phyloP scores from a whole-genome alignment of 805 yeast genomes.

The Blastobotrys peoriensis region DNA sequence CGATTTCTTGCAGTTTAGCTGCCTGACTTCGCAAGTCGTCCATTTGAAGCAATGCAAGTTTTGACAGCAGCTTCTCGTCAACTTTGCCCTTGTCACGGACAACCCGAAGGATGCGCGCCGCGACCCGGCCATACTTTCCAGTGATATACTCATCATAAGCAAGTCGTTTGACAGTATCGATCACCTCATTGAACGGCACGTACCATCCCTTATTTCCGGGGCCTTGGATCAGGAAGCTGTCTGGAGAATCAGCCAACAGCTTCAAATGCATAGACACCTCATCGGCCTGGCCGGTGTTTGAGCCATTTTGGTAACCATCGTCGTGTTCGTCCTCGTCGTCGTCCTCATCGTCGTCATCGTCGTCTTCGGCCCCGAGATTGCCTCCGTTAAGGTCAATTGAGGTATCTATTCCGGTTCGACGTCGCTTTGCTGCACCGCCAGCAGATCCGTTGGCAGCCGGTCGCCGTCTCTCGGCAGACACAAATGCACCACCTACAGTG shows the following conservation, averaged over 20 bases:
- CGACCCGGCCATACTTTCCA: constrained; percentile 38
- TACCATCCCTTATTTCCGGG: constrained; percentile 47
- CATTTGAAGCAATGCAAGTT: constrained; percentile 70
- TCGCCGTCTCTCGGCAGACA: constrained; percentile 9
- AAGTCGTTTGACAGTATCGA: constrained; percentile 24
- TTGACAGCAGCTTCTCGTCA: constrained; percentile 79
- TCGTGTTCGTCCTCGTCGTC: constrained; percentile 31
- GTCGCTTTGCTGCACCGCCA: constrained; percentile 7
- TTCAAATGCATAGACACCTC: constrained; percentile 50
- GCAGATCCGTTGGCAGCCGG: constrained; percentile 5
- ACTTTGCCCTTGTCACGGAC: constrained; percentile 62
- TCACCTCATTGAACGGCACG: constrained; percentile 31
- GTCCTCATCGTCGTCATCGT: constrained; percentile 25
- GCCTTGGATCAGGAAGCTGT: constrained; percentile 52
- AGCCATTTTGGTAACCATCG: constrained; percentile 3
- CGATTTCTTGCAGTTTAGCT: constrained; percentile 57
- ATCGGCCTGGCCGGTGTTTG: constrained; percentile 32
- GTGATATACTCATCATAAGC: constrained; percentile 32
- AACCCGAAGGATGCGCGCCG: constrained; percentile 72
- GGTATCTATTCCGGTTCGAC: constrained; percentile 15
- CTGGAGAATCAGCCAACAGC: constrained; percentile 48
- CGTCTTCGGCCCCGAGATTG: constrained; percentile 25
- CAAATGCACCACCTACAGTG: constrained; percentile 19
- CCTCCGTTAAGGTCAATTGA: constrained; percentile 12
- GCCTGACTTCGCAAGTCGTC: constrained; percentile 68